Percentiles rank a stretch among this genome's conserved stretches.
Evolutionary conservation across 106 monocot genomes (phyloP).

Genomic region (Platanthera zijinensis): DNA sequence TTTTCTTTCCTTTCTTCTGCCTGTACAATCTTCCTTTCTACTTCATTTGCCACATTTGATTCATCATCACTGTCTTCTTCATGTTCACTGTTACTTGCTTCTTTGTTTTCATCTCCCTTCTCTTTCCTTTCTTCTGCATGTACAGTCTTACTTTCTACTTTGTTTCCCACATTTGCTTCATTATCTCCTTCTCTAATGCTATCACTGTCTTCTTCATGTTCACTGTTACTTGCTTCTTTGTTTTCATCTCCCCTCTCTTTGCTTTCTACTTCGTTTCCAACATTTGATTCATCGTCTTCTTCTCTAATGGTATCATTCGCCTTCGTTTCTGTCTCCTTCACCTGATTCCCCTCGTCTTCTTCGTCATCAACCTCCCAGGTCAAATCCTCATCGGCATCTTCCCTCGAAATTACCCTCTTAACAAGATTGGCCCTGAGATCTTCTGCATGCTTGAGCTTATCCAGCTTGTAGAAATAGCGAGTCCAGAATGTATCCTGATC

Average conservation of each 20-base stretch:
- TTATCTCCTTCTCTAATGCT: background rate
- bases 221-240: background rate
- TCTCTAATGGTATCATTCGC: conserved; percentile 3
- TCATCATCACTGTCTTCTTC: background rate
- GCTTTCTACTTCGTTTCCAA: background rate
- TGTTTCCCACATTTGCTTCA: background rate
- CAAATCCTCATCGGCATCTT: conserved; percentile 70
- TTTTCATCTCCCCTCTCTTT: conserved; percentile 7
- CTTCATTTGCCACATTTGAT: background rate
- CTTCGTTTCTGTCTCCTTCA: background rate
- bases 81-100: background rate
- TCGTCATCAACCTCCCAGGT: conserved; percentile 76
- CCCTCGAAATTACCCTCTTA: conserved; percentile 56
- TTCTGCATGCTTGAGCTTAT: conserved; percentile 82
- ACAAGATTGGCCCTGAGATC: conserved; percentile 79
- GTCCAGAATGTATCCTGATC: conserved; percentile 82
- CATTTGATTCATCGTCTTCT: background rate
- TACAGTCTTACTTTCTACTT: background rate
- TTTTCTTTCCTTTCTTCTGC: conserved; percentile 1
- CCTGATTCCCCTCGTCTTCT: conserved; percentile 23
- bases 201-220: background rate
- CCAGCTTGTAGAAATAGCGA: conserved; percentile 71
- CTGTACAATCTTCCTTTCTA: background rate
- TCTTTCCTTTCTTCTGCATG: background rate
- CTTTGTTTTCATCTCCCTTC: conserved; percentile 2